Evolutionary conservation across 2,329 filamentous ascomycete species (phyloP), one percentile per base, ranked within the genome.

Genomic region (Pyrenophora teres): DNA sequence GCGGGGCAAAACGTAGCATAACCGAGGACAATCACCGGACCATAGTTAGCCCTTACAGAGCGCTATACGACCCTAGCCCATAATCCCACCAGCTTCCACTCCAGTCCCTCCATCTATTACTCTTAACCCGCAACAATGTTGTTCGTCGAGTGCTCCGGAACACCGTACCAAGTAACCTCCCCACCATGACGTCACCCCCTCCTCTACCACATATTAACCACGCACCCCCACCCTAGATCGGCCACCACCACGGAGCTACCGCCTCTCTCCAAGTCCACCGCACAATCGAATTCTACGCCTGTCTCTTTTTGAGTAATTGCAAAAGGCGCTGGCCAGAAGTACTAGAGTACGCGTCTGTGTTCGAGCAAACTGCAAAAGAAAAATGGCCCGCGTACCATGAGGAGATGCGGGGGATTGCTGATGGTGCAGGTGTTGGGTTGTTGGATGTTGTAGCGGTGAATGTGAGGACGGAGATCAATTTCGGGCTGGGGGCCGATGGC

Each of bases 371-470:
- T 0, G 74, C 83, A 1, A 65, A 73, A 33, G 57, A 63, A 6
- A 73, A 73, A 56, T 78, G 76, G 72, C 77, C 77, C 1, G 65
- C 62, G 1, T 78, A 76, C 48, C 68, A 77, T 6, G 70, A 77
- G 32, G 78, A 80, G 53, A 78, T 80, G 69, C 56, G 61, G 43
- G 85, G 81, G 9, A 76, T 86, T 35, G 81, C 83, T 0, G 74
- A 80, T 1, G 83, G 83, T 2, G 75, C 81, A 0, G 68, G 62
- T 0, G 64, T 77, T 6, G 56, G 73, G 0, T 58, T 84, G 2
- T 63, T 80, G 2, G 81, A 84, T 40, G 77, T 86, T n/a, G 65
- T 86, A 1, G 81, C 82, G 1, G 67, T 86, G 9, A 86, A 86
- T 48, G 78, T 83, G 5, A 75, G 82, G 1, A 83, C 80, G 0